Evolutionary conservation across 139 green algal genomes (phyloP), one percentile per base, ranked within the genome.

Genomic region (Edaphochlamys debaryana): DNA sequence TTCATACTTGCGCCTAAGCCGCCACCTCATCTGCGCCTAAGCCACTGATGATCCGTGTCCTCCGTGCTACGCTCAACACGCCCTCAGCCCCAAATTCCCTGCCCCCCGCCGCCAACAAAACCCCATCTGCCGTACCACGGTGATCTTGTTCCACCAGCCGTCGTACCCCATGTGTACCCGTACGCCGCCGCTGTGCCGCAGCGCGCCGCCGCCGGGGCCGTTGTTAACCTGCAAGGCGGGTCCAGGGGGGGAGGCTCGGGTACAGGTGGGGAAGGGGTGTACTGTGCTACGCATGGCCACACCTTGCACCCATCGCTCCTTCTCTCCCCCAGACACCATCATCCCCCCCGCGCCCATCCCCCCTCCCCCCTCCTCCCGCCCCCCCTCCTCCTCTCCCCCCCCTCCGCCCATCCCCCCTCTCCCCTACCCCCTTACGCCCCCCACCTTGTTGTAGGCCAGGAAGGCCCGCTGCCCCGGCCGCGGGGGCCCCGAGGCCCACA

Each of bases 121-220:
- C n/a, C 29, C 9, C 30, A 30, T 17, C 30, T 11, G n/a, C 37
- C 74, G 19, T 66, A 94, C 89, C 81, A 92, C 60, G 69, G 90
- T 91, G 41, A 94, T 84, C 80, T 96, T 72, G 69, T 96, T 90
- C 82, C 87, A 94, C 95, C 95, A 98, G 74, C 89, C 90, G 78
- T 98, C 95, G 64, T 93, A 94, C 20, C 94, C 94, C 41, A 97
- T n/a, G 67, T 96, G 91, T 70, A 96, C 30, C 36, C 90, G 52
- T 30, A 95, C 87, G 22, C 50, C 50, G 45, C 67, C 76, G 23
- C 68, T 69, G 60, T 85, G 69, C 15, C 64, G 32, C 70, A 95
- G 79, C 32, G 79, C 67, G 34, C 84, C 74, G 32, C 32, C 78
- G 40, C 19, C 37, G 63, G n/a, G 38, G 76, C 62, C 41, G 63